phyloP scores from a whole-genome alignment of 805 yeast genomes.

The Starmerella stellata region DNA sequence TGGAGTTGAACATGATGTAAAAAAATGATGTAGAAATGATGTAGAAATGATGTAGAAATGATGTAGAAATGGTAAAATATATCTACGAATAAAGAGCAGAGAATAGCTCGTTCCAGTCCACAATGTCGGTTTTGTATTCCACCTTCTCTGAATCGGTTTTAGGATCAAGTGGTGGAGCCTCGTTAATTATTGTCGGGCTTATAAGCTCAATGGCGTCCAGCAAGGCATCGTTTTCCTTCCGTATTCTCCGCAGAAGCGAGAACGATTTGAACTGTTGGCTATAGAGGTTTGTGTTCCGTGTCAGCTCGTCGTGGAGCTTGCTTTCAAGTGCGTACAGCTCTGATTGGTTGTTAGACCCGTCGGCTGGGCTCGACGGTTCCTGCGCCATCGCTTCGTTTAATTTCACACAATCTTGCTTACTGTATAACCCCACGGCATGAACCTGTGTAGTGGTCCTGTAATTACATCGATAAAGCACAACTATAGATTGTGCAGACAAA shows the following conservation, averaged over 20 bases:
- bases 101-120: not conserved
- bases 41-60: no score
- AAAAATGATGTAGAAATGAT: no score
- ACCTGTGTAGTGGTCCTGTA: no score
- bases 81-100: not conserved
- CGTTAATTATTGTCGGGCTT: not conserved
- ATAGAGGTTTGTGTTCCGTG: constrained; percentile 8
- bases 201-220: constrained; percentile 3
- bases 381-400: no score
- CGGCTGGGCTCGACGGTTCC: no score
- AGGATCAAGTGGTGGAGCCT: not conserved
- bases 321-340: constrained; percentile 2
- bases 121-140: not conserved
- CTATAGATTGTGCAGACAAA: no score
- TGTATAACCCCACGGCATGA: no score
- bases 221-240: constrained; percentile 8
- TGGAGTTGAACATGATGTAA: no score
- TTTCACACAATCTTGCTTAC: no score
- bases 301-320: constrained; percentile 9
- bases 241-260: constrained; percentile 2
- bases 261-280: constrained; percentile 5
- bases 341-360: no score
- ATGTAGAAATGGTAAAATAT: no score
- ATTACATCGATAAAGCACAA: no score
- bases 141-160: not conserved